Evolutionary conservation across 1,284 basidiomycete genomes (phyloP), one percentile per base, ranked within the genome.

Genomic region (Singerocomus inundabilis): DNA sequence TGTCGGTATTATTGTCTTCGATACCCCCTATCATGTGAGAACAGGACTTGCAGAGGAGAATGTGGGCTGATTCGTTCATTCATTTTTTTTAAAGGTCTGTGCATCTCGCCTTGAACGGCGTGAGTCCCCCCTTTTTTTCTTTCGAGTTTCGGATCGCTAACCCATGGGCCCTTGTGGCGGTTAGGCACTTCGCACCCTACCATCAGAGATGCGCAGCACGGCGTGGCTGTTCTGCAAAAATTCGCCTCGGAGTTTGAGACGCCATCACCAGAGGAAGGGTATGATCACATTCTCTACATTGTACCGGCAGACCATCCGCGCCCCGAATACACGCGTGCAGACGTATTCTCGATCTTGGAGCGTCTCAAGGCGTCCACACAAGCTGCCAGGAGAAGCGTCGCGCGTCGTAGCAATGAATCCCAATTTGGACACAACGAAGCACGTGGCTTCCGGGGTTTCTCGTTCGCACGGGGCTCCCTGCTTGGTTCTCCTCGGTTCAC

Each of bases 1-100:
- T 46, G 70, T 82, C 47, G 86, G 83, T 78, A 78, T 86, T 68
- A 77, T 89, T 68, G 79, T 85, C 55, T 85, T 88, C 57, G 80
- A 87, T 61, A 85, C 79, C 6, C 83, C 84, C 51, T 83, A 84
- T 67, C 75, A 85, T 67, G 87, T 88, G 59, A 72, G 81, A 71
- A 49, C 54, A 24, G 58, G 52, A 55, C 53, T 65, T 54, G 65
- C 56, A 18, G 35, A n/a, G n/a, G n/a, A n/a, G n/a, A n/a, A n/a
- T n/a, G n/a, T n/a, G n/a, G n/a, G n/a, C n/a, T n/a, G n/a, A n/a
- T n/a, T n/a, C n/a, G n/a, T n/a, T n/a, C n/a, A n/a, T n/a, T n/a
- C 6, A 2, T 34, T 34, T 30, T 16, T 24, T 35, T 43, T 32
- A 33, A 21, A 57, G 56, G 42, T 57, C 44, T 57, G 56, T 35